Evolutionary conservation across 1,139 yeast species (phyloP), one percentile per base, ranked within the genome.

Genomic region (Candida tetrigidarum): DNA sequence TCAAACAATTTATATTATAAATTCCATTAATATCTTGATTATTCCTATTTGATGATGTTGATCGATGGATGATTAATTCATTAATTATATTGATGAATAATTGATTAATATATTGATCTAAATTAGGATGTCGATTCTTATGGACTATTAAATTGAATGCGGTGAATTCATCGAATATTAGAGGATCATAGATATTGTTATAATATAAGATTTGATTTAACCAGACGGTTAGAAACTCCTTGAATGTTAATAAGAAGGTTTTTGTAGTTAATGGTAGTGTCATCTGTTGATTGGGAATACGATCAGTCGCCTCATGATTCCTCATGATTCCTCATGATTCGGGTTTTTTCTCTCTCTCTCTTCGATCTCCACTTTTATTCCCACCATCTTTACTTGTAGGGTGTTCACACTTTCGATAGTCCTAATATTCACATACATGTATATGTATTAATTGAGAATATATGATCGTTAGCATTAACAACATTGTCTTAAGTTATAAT

Each of bases 131-230:
- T 45, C 83, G 56, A 45, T 71, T 69, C 41, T 66, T 64, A 49
- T 62, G 58, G 0, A 76, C 69, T 0, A 69, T 56, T 18, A 74
- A 46, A 37, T 74, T 71, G 50, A 78, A 77, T 5, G 80, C 66
- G 27, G 61, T 65, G 12, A 56, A 50, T 19, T 54, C 53, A 33
- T 65, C 71, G 52, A 69, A 80, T 0, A 77, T 65, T 43, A 67
- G 69, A 2, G 49, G 53, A 1, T 78, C 77, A 51, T 80, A 80
- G 1, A 80, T 55, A 2, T 60, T 56, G 46, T 78, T 71, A 49
- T 74, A 62, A 54, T 71, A 78, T 44, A 80, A 58, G 3, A 78
- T 64, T 47, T 77, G 80, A 47, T 77, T 72, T 15, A 76, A 53
- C 70, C 76, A 74, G 1, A 67, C 71, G 8, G 57, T 56, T 12